Base-by-base conservation (phyloP, 495 filamentous ascomycete genomes). In the Tuber microsphaerosporum region DNA sequence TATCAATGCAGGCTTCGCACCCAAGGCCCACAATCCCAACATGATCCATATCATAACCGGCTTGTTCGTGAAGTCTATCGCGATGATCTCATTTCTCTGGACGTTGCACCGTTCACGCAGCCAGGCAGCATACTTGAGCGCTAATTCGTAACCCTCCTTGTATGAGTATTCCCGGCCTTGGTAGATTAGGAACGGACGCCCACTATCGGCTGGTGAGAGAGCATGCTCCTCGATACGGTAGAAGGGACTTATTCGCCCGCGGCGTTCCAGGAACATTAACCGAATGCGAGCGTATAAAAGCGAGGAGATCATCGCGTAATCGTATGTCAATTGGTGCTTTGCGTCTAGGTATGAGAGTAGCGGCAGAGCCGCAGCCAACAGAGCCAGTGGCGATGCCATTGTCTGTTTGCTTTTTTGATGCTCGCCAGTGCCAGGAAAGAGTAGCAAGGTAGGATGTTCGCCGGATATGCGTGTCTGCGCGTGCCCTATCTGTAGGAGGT, bases 1-100 rank as follows among this genome's bases (percentile, higher is more conserved):
- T 85, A 99, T 92, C 76, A 96, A 92, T 0, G 94, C 95, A n/a
- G 94, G 94, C 41, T 88, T 88, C 0, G 92, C 94, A 0, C 95
- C 95, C 61, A 98, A 89, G 26, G 90, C 89, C 94, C 94, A 97
- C 44, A 97, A 84, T 0, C 91, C 95, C 37, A 97, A 86, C 85
- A 90, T 88, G n/a, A 97, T 75, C 85, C 97, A 96, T 17, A 97
- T 78, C 80, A 94, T 95, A 8, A 88, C 88, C 20, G 92, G 90
- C 39, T 89, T 92, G 81, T 99, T 99, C 85, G 91, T 92, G 78
- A 94, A 92, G 84, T 97, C 89, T 81, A 99, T 86, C 0, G 94
- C 94, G 4, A 99, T 92, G 70, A 98, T 89, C 70, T 97, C 93
- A 77, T 89, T 89, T 56, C 89, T 87, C 77, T 90, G 89, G 69